Base-by-base conservation (phyloP, 2,329 filamentous ascomycete genomes). In the Fusarium sp. region DNA sequence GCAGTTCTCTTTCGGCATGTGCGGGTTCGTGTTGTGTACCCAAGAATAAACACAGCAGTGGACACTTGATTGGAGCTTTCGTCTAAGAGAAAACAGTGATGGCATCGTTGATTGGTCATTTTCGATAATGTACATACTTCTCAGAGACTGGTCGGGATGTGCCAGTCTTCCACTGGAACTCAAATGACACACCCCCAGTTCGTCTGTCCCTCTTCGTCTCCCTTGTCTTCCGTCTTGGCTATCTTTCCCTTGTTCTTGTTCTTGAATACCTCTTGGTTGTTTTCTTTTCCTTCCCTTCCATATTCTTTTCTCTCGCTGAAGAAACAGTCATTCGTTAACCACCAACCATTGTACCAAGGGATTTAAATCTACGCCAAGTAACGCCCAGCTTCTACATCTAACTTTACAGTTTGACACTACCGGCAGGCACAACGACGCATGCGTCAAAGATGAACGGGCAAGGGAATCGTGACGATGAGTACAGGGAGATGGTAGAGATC, bases 401-500 rank as follows among this genome's bases (percentile, higher is more conserved):
- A 51, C 51, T 14, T 37, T 42, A 28, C 30, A 42, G 42, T 45
- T 39, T 46, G 46, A 52, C 21, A 58, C 43, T 31, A 56, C 18
- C n/a, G 37, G 26, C 26, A 34, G 21, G 30, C 30, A 42, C 58
- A 45, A 44, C 21, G 34, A 49, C 71, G 66, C 63, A 74, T 74
- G 71, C 67, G 69, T 64, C 56, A 60, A 69, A 56, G 30, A 78
- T 77, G 76, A 78, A 76, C 62, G 74, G 73, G 48, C 72, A 75
- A 61, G 74, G 73, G 51, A 72, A 75, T 62, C 65, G 54, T 50
- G 73, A 71, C 51, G 61, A 68, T 67, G 65, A 78, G 65, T 75
- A 77, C 58, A 73, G 76, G 45, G 79, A 79, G 61, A 78, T 79
- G 77, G 70, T 78, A 58, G 79, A 80, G 48, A 79, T 80, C 45